Evolutionary conservation across 1,139 yeast genomes (phyloP), one percentile per base, ranked within the genome.

Genomic region (Geotrichum phurueaensis): DNA sequence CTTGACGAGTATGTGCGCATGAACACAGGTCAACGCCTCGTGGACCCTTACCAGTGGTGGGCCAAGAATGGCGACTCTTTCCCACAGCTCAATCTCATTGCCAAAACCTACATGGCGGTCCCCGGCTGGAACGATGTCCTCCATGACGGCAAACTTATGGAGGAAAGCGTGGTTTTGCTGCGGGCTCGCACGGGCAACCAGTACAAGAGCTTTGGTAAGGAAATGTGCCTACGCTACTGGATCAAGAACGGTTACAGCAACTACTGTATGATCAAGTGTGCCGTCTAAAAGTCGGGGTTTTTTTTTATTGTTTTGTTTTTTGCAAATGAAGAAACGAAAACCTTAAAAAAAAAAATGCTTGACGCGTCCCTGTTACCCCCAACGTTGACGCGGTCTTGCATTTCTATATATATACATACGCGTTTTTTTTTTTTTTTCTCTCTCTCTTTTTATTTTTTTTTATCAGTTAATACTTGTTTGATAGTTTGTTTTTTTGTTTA

Each of bases 41-140:
- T 61, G 4, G 63, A 61, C 33, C 63, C 63, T 12, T 61, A 61
- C 51, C 56, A 36, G 18, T 61, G 63, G 63, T 61, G 63, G 63
- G 53, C 52, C 33, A 61, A 61, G 33, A 60, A 60, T 15, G 53
- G 61, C 47, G 45, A 49, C 22, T 56, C 61, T 29, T 61, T 61
- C 50, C 63, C 63, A 6, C 55, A 50, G 50, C 53, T 61, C 25
- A 20, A 51, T 47, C 43, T 33, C 22, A 51, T 61, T 18, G 63
- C 63, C 20, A 52, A 48, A 29, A 61, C 63, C 1, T 61, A 58
- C 45, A 55, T 61, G 60, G 63, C 63, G 31, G 59, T 61, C 22
- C 58, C 63, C 12, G 63, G 63, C 10, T 61, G 61, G 63, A 61
- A 61, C 57, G 61, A 60, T 20, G 63, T 61, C 23, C 53, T 61